Evolutionary conservation across 192 early-diverging fungal species (phyloP), one percentile per base, ranked within the genome.

Genomic region (Backusella westeae): DNA sequence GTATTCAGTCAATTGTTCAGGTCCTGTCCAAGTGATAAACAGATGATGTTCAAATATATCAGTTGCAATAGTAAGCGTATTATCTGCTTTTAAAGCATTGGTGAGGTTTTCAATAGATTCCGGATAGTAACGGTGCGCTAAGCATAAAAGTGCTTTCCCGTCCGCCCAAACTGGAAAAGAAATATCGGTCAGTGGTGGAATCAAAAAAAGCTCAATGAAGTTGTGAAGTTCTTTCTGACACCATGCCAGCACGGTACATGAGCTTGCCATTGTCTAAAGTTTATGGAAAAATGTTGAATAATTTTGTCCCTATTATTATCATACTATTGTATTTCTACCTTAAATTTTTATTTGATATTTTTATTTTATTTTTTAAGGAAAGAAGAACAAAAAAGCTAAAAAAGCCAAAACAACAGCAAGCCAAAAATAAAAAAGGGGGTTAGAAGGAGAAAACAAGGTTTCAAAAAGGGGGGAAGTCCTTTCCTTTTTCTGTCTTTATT

Each of bases 181-280:
- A 34, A 65, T 46, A 65, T 74, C 72, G 56, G 35, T 36, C 17
- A 74, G 14, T 19, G 72, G 72, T 23, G 26, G 72, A 74, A 74
- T 26, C 21, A 74, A 36, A 34, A 35, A 41, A 19, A 74, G 72
- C 41, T 74, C 72, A 52, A 65, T 39, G 15, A 56, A 74, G 35
- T 65, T 65, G 35, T 46, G 72, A 49, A 74, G 53, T 66, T 65
- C 69, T 42, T 52, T 63, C 29, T 65, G 76, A 44, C 38, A 77
- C 70, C 46, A 53, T 44, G 76, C 68, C 59, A 77, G 49, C 49
- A 77, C 53, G 36, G 69, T 63, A 63, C 56, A 63, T 63, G 56
- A 63, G 56, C 35, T 69, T 69, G 68, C 9, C 68, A 69, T 69
- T 35, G 38, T 63, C 56, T 63, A 63, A 6, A 29, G 56, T 29